Evolutionary conservation across 768 basidiomycete genomes (phyloP), one percentile per base, ranked within the genome.

Genomic region (Trametes punicea): DNA sequence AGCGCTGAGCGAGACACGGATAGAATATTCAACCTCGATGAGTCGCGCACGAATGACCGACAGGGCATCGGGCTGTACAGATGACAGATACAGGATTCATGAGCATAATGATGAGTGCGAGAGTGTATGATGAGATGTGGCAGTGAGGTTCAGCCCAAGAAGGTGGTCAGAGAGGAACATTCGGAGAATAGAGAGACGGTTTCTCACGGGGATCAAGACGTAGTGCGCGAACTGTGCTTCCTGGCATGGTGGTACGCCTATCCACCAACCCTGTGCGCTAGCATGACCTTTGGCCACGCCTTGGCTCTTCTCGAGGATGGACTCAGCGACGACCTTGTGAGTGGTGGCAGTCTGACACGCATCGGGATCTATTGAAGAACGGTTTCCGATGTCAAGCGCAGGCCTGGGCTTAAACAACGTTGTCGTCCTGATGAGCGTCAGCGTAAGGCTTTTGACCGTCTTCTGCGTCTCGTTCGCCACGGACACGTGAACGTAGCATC

Each of bases 181-280:
- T 21, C 21, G 18, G 2, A 7, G 6, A 21, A 39, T 31, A 18
- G 47, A 40, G 59, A 39, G 48, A 15, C 16, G 36, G n/a, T 40
- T 15, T 73, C 87, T 72, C 66, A 94, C 93, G 25, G 93, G 93
- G 38, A 95, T 65, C 8, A 81, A 65, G 6, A 97, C 76, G 49
- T 78, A 82, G 65, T 91, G 85, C 15, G 79, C 77, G 69, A 93
- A 90, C 18, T 82, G 77, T 8, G 77, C 71, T 5, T 75, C 74
- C 59, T 85, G 81, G 2, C 83, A 82, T 3, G 87, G 74, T 13
- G 74, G 71, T 6, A 95, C 83, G 7, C 94, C 94, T 5, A 82
- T 77, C 93, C 93, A 96, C 88, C 91, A 96, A 1, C 93, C 93
- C 64, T 84, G 86, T 21, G 84, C 88, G 38, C 88, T 92, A 9